Base-by-base conservation (phyloP, 768 basidiomycete genomes). In the Termitomyces titanicus region DNA sequence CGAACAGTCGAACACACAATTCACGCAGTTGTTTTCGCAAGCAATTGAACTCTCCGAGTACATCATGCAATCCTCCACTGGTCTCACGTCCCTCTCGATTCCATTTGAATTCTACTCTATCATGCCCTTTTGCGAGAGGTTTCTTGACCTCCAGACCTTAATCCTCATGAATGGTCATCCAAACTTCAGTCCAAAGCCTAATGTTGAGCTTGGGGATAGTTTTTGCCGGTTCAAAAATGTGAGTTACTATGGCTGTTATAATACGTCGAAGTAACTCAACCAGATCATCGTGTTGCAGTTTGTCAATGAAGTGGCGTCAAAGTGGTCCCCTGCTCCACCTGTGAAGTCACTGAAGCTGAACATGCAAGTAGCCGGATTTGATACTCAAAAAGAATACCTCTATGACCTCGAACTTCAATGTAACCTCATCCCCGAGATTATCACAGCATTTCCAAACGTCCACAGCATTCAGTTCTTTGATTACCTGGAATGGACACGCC, bases 381-480 rank as follows among this genome's bases (percentile, higher is more conserved):
- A 13, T n/a, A n/a, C 9, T 35, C 13, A 13, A 12, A 11, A 1
- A 0, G 2, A 10, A 18, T 18, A 7, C 3, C n/a, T 4, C 1
- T 37, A 18, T 34, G 48, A 59, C 40, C 53, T 61, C 10, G 22
- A 53, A 35, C 22, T 53, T 9, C 62, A 63, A 9, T 31, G n/a
- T 4, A 22, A 17, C n/a, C 22, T 53, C 11, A 47, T 63, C 11
- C 27, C 13, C 1, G 17, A 24, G 5, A 44, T 55, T 5, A 18
- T 44, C 9, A 25, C 25, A 5, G 51, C 42, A 8, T 63, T 63
- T 24, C 62, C 62, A 6, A 63, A 49, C 18, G 25, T 61, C 17
- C 40, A 33, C 22, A 44, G 37, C 9, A 20, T 57, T 12, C 39
- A 51, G 3, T 55, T 63, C 20, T 43, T 48, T 12, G 12, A 25